Base-by-base conservation (phyloP, 805 yeast species). In the Maudiozyma saulgeensis region DNA sequence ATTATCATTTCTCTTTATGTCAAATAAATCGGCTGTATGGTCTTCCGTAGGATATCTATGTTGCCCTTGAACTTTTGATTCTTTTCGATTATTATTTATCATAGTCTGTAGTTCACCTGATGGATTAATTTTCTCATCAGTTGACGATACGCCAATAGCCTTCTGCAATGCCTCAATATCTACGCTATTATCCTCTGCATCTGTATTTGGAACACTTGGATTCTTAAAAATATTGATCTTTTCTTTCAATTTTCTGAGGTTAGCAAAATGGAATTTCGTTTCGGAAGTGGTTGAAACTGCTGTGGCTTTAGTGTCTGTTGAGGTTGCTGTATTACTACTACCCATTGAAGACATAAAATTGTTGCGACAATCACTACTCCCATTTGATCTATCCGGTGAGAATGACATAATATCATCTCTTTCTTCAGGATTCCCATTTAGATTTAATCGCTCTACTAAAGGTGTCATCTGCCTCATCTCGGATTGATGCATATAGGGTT, bases 91-190 rank as follows among this genome's bases (percentile, higher is more conserved):
- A 4, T 19, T 16, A 11, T 38, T 18, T 12, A 38, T 19, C 15
- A 38, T 38, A 9, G 11, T 19, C 18, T 38, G 41, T 4, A 35
- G 18, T 35, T 35, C 38, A 7, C 38, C 38, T 3, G 38, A 35
- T n/a, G 16, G 18, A 4, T 49, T 49, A 15, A 46, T 51, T n/a
- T 56, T 57, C 28, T 52, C 57, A 15, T 51, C 51, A 31, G 50
- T 44, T 4, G 62, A 53, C 0, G 57, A 49, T 7, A 63, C 63
- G 28, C 69, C 70, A 40, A 67, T 66, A 1, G 68, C 69, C 43
- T 66, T 65, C 50, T 67, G 68, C n/a, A 67, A 50, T 6, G 67
- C 69, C 44, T 60, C 63, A 21, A 67, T 61, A 50, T 67, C 68
- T 11, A 67, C 66, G 4, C 58, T 53, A 9, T 49, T 48, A 15